phyloP scores from a whole-genome alignment of 768 basidiomycete species.

The Chalciporus piperatus region DNA sequence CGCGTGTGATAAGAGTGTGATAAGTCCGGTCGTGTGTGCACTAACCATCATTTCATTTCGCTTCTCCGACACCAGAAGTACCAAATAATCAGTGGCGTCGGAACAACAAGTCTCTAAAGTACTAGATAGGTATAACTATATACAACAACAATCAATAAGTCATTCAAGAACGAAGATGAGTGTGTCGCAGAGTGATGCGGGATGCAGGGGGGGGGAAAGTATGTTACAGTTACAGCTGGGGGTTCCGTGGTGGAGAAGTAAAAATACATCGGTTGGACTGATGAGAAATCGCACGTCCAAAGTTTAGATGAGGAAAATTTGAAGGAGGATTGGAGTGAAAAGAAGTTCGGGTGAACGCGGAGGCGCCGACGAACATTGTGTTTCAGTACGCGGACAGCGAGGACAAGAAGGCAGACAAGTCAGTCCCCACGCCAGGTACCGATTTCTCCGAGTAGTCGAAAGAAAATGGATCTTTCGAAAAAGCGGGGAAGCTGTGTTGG shows the following conservation, averaged over 20 bases:
- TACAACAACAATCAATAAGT: constrained; percentile 17
- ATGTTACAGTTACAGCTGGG: constrained; percentile 27
- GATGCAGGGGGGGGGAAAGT: neutral
- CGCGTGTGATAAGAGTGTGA: constrained; percentile 1
- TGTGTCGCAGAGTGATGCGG: constrained; percentile 5
- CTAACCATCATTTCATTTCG: constrained; percentile 14
- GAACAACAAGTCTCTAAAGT: constrained; percentile 8
- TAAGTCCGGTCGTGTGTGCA: constrained; percentile 7
- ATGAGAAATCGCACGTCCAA: constrained; percentile 4
- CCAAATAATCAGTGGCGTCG: neutral
- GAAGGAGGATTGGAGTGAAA: constrained; percentile 5
- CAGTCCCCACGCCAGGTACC: constrained; percentile 21
- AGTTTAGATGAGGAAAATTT: neutral
- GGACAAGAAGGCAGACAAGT: constrained; percentile 31
- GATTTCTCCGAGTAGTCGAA: constrained; percentile 25
- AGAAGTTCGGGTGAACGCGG: constrained; percentile 6
- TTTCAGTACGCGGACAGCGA: constrained; percentile 30
- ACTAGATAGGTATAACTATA: constrained; percentile 33
- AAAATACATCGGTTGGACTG: constrained; percentile 27
- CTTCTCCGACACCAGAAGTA: constrained; percentile 6
- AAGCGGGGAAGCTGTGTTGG: constrained; percentile 22
- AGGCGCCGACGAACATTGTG: neutral
- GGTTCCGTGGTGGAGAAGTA: constrained; percentile 15
- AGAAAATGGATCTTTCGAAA: constrained; percentile 24
- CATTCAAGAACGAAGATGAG: constrained; percentile 13